Evolutionary conservation across 305 asterid genomes (phyloP).

Genomic region (Fraxinus floribunda): DNA sequence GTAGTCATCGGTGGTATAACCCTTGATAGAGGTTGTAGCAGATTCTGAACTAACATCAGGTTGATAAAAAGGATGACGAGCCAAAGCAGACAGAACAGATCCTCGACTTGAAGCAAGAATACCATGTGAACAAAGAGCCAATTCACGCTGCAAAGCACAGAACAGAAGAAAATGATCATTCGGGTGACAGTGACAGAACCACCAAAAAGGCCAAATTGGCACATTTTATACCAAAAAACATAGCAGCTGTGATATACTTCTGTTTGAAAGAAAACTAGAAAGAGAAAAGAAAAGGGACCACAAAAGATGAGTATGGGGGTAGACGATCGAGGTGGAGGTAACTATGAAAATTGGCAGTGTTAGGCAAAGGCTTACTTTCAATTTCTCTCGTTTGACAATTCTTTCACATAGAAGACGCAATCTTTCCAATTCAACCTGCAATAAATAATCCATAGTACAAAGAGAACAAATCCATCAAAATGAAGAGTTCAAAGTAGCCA

Average conservation of each 20-base stretch:
- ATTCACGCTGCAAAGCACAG: conserved; percentile 75
- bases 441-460: conserved; percentile 9
- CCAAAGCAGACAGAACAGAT: conserved; percentile 58
- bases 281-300: background rate
- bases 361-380: conserved; percentile 60
- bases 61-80: conserved; percentile 74
- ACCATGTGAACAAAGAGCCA: conserved; percentile 81
- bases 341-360: conserved; percentile 7
- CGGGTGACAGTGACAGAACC: background rate
- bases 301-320: background rate
- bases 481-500: background rate
- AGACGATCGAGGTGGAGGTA: background rate
- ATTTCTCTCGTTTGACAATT: conserved; percentile 84
- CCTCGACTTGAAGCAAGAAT: conserved; percentile 79
- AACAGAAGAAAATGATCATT: conserved; percentile 2
- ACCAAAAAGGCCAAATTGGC: background rate
- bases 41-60: conserved; percentile 92
- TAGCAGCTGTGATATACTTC: background rate
- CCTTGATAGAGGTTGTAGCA: conserved; percentile 84
- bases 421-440: conserved; percentile 95
- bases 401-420: conserved; percentile 96
- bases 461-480: background rate
- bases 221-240: background rate
- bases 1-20: conserved; percentile 67
- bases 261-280: background rate